Conservation (phyloP, 345 rosid species). For the Lagerstroemia speciosa region DNA sequence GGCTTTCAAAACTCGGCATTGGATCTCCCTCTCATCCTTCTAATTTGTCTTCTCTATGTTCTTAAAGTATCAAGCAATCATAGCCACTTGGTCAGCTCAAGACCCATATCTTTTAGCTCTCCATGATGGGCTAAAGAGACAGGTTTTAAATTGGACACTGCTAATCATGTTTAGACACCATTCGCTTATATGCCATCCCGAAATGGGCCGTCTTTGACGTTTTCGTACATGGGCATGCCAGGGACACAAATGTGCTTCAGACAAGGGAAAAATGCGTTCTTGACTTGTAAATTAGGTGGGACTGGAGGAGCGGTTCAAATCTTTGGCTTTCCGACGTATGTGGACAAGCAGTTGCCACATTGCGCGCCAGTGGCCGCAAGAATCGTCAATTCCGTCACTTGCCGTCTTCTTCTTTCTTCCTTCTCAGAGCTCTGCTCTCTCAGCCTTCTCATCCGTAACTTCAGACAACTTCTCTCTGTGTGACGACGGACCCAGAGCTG, state of each 20-base stretch:
- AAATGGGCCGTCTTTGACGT: too few relatives aligned
- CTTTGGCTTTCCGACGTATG: background rate
- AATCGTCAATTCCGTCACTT: background rate
- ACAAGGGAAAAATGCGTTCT: background rate
- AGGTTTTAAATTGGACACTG: background rate
- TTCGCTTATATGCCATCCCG: too few relatives aligned
- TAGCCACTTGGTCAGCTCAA: background rate
- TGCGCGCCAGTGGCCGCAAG: constrained; percentile 4
- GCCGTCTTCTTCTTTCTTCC: background rate
- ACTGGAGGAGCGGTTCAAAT: background rate
- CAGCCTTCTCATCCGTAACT: background rate
- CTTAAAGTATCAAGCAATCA: background rate
- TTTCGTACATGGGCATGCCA: background rate
- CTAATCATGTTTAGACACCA: too few relatives aligned
- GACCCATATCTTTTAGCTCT: background rate
- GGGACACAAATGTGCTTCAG: background rate
- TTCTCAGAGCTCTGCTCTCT: background rate
- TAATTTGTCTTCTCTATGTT: background rate
- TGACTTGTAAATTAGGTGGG: background rate
- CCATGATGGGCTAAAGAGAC: background rate
- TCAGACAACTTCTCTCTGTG: background rate
- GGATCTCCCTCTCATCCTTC: background rate
- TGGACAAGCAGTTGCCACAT: constrained; percentile 23
- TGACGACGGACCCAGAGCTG: background rate
- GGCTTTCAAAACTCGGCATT: too few relatives aligned